A percentile compares a stretch with the other conserved stretches of the same genome.
These are phyloP conservation scores for Cutaneotrichosporon sp. DNA, from an alignment of 1,284 basidiomycete species.

Conservation along the genomic window DNA sequence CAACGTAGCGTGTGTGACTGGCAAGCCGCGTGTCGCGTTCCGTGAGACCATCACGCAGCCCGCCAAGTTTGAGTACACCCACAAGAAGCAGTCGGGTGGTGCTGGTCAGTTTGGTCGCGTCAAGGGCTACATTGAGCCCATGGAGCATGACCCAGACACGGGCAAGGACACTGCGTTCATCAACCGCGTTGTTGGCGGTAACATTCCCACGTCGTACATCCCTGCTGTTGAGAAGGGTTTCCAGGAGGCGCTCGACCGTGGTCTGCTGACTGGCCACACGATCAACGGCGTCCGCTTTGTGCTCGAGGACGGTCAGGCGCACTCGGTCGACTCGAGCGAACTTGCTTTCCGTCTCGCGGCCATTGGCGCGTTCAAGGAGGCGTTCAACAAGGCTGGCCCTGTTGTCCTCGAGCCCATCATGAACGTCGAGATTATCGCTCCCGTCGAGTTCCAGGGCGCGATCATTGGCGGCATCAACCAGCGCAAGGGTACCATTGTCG, in stretches of 20 bases:
- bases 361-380: slow-evolving; percentile 89
- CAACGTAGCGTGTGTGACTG: slow-evolving; percentile 86
- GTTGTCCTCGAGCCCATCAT: slow-evolving; percentile 96
- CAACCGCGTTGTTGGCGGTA: slow-evolving; percentile 85
- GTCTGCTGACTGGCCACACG: slow-evolving; percentile 79
- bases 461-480: slow-evolving; percentile 95
- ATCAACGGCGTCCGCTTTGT: slow-evolving; percentile 84
- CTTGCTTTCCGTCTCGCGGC: slow-evolving; percentile 88
- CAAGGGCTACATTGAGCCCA: slow-evolving; percentile 86
- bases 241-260: slow-evolving; percentile 89
- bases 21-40: slow-evolving; percentile 95
- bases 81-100: slow-evolving; percentile 98
- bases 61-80: slow-evolving; percentile 83
- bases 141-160: slow-evolving; percentile 71
- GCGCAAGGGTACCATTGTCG: slow-evolving; percentile 88
- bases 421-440: slow-evolving; percentile 96
- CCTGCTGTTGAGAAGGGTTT: slow-evolving; percentile 98
- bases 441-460: slow-evolving; percentile 92
- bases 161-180: slow-evolving; percentile 85
- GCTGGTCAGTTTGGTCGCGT: slow-evolving; percentile 95
- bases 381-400: slow-evolving; percentile 69
- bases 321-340: slow-evolving; percentile 96
- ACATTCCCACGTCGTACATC: slow-evolving; percentile 85
- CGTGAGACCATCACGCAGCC: slow-evolving; percentile 84
- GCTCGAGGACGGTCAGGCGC: slow-evolving; percentile 85